Percentiles rank a stretch among this genome's conserved stretches.
These are phyloP conservation scores for Mortierella sp. DNA, from an alignment of 371 early-diverging fungal genomes.

Conservation along the genomic window DNA sequence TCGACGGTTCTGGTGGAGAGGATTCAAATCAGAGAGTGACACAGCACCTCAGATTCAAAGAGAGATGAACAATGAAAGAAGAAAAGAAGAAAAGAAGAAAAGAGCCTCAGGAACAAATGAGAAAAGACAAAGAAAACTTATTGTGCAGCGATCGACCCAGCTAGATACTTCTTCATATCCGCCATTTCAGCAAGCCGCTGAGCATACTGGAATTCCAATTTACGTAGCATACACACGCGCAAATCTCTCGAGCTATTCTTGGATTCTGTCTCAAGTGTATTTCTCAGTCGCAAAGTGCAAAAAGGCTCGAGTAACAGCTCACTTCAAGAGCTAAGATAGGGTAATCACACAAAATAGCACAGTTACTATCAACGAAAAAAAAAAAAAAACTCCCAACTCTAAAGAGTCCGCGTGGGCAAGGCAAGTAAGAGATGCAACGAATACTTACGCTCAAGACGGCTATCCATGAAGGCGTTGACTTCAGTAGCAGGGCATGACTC, in stretches of 20 bases:
- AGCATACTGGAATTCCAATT: too few relatives aligned
- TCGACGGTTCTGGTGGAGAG: too few relatives aligned
- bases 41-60: neutral
- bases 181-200: too few relatives aligned
- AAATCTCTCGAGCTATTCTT: too few relatives aligned
- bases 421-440: neutral
- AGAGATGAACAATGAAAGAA: neutral
- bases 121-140: neutral
- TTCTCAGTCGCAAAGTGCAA: slow-evolving; percentile 38
- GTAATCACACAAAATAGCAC: neutral
- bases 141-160: too few relatives aligned
- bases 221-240: too few relatives aligned
- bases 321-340: slow-evolving; percentile 13
- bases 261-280: neutral
- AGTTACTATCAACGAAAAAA: neutral
- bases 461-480: slow-evolving; percentile 35
- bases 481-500: slow-evolving; percentile 14
- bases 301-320: slow-evolving; percentile 18
- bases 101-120: too few relatives aligned
- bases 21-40: too few relatives aligned
- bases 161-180: too few relatives aligned
- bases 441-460: slow-evolving; percentile 35
- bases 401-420: neutral
- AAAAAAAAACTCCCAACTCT: neutral
- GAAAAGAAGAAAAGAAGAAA: neutral